phyloP scores from a whole-genome alignment of 2,329 filamentous ascomycete species.

The Drechslerella coelobrocha region DNA sequence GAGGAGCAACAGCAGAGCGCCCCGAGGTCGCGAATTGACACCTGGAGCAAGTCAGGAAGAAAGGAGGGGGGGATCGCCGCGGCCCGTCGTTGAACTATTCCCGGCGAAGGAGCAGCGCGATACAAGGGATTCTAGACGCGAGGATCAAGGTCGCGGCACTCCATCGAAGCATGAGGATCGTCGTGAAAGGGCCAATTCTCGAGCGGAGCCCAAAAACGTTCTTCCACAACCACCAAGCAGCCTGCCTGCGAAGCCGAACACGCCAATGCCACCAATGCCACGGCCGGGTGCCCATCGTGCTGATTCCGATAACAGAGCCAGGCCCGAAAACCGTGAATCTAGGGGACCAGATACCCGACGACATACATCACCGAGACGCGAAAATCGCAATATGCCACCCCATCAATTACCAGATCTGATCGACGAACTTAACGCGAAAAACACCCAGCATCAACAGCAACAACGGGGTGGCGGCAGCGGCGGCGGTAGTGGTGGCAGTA shows the following conservation, averaged over 20 bases:
- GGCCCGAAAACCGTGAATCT: slow-evolving; percentile 29
- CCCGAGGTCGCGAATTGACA: slow-evolving; percentile 29
- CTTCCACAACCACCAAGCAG: slow-evolving; percentile 47
- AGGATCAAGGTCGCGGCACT: slow-evolving; percentile 20
- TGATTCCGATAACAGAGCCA: slow-evolving; percentile 32
- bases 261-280: slow-evolving; percentile 42
- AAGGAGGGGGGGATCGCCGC: slow-evolving; percentile 33
- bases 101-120: slow-evolving; percentile 30
- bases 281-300: slow-evolving; percentile 37
- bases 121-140: slow-evolving; percentile 17
- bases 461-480: slow-evolving; percentile 19
- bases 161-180: slow-evolving; percentile 42
- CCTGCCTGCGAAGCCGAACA: slow-evolving; percentile 45
- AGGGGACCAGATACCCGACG: slow-evolving; percentile 20
- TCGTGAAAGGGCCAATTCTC: slow-evolving; percentile 40
- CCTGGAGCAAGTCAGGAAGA: slow-evolving; percentile 33
- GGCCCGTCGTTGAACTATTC: slow-evolving; percentile 31
- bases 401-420: slow-evolving; percentile 44
- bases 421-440: slow-evolving; percentile 44
- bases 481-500: slow-evolving; percentile 15
- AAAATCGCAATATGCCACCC: slow-evolving; percentile 15
- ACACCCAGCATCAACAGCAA: slow-evolving; percentile 26
- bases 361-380: slow-evolving; percentile 29
- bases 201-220: slow-evolving; percentile 24
- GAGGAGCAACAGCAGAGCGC: slow-evolving; percentile 39